A percentile compares a stretch with the other conserved stretches of the same genome.
These are phyloP conservation scores for Fagus sylvatica DNA, from an alignment of 306 rosid genomes.

Conservation along the genomic window DNA sequence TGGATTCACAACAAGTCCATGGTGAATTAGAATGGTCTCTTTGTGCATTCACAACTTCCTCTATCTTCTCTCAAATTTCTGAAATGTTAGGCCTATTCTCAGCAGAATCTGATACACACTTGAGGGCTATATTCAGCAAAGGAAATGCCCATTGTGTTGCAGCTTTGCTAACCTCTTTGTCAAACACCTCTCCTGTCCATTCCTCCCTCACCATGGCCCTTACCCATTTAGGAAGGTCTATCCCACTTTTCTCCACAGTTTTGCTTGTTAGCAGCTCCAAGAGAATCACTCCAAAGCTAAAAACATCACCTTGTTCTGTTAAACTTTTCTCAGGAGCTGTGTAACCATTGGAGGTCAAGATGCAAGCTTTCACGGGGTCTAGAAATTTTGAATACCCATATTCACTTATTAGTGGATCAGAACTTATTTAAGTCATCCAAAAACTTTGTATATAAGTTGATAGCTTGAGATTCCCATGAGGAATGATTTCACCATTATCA, in stretches of 20 bases:
- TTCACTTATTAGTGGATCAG: constrained; percentile 65
- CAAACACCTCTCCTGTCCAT: constrained; percentile 89
- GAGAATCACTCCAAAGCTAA: constrained; percentile 69
- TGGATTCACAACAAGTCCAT: constrained; percentile 25
- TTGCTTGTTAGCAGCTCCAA: constrained; percentile 63
- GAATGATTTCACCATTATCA: constrained; percentile 39
- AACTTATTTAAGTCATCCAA: constrained; percentile 51
- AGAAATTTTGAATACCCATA: constrained; percentile 59
- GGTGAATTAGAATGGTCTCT: constrained; percentile 24
- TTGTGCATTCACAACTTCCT: constrained; percentile 42
- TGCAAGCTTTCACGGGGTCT: constrained; percentile 37
- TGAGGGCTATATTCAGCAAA: constrained; percentile 45
- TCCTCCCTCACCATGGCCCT: constrained; percentile 73
- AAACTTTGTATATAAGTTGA: constrained; percentile 77
- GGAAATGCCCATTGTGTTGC: constrained; percentile 49
- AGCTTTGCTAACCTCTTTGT: constrained; percentile 48
- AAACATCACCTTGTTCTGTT: constrained; percentile 63
- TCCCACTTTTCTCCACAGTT: constrained; percentile 48
- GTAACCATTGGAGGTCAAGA: constrained; percentile 48
- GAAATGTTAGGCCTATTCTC: constrained; percentile 48
- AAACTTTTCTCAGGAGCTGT: constrained; percentile 60
- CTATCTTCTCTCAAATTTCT: constrained; percentile 56
- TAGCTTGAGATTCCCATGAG: constrained; percentile 79
- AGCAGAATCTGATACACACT: constrained; percentile 54
- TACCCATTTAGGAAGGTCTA: constrained; percentile 81